Evolutionary conservation across 345 rosid species (phyloP), one percentile per base, ranked within the genome.

Genomic region (Heritiera littoralis): DNA sequence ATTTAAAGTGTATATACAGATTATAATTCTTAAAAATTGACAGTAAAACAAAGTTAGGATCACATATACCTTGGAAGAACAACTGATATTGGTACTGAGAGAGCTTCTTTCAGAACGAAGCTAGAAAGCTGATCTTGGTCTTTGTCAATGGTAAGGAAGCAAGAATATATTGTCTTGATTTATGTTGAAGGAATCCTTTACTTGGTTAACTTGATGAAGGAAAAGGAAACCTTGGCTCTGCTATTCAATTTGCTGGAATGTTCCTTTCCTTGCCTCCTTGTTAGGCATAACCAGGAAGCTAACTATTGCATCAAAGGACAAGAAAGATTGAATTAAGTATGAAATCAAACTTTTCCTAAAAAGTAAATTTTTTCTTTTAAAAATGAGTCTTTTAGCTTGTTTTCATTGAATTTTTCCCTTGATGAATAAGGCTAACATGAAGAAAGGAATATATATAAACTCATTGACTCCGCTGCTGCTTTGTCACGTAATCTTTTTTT

Each of bases 111-210:
- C 75, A 79, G 32, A 52, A 46, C 67, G 74, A 84, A 78, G 80
- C 71, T 48, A 60, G 54, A 63, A 38, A 76, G 11, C 14, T 23
- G 18, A n/a, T 9, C 52, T 43, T 20, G 55, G 35, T 8, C 54
- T 20, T 5, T 59, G 46, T 32, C 23, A 6, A 69, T 48, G 74
- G 74, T 58, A 70, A 79, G 79, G 78, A 64, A 64, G 52, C 18
- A 4, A 64, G 85, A 77, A 80, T 82, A 70, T 69, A 76, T 78
- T 77, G 76, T 48, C 30, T 72, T 66, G 73, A 55, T 76, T 66
- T 77, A 7, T 74, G 49, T 71, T 59, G 7, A 23, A 23, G 72
- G 10, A 51, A 78, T 87, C 83, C 90, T 80, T 89, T 86, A 59
- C 90, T 83, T 89, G 79, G 71, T 56, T 70, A 77, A 58, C 20